Evolutionary conservation across 2,329 filamentous ascomycete genomes (phyloP).

Genomic region (Talaromyces islandicus): DNA sequence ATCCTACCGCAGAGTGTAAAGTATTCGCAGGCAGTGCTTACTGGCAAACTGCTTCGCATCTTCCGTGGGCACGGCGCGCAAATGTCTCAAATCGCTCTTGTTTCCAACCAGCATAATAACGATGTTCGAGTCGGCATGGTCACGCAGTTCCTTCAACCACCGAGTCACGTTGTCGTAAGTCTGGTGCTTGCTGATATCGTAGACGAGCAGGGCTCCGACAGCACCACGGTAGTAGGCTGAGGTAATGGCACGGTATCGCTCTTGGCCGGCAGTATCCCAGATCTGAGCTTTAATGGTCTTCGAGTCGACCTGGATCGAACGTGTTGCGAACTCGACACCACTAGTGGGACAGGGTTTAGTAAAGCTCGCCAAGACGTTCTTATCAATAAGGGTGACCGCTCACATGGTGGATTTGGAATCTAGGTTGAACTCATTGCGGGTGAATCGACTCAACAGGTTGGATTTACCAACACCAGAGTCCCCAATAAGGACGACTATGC

Average conservation of each 20-base stretch:
- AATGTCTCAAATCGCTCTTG: slow-evolving; percentile 99
- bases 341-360: neutral
- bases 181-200: slow-evolving; percentile 99
- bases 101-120: slow-evolving; percentile 99
- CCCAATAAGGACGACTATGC: slow-evolving; percentile 89
- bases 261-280: slow-evolving; percentile 98
- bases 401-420: slow-evolving; percentile 96
- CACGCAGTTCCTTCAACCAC: slow-evolving; percentile 97
- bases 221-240: slow-evolving; percentile 98
- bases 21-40: slow-evolving; percentile 40
- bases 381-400: slow-evolving; percentile 14
- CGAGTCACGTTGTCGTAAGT: slow-evolving; percentile 98
- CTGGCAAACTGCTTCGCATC: slow-evolving; percentile 98
- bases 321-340: slow-evolving; percentile 96
- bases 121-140: slow-evolving; percentile 97
- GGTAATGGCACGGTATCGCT: slow-evolving; percentile 97
- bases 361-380: neutral
- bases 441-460: slow-evolving; percentile 98
- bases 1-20: neutral
- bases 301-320: slow-evolving; percentile 96
- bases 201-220: slow-evolving; percentile 93
- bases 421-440: slow-evolving; percentile 98
- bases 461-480: slow-evolving; percentile 99
- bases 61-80: slow-evolving; percentile 93
- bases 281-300: slow-evolving; percentile 99